Conservation (phyloP, 164 flowering plant species). For the Aristolochia contorta region DNA sequence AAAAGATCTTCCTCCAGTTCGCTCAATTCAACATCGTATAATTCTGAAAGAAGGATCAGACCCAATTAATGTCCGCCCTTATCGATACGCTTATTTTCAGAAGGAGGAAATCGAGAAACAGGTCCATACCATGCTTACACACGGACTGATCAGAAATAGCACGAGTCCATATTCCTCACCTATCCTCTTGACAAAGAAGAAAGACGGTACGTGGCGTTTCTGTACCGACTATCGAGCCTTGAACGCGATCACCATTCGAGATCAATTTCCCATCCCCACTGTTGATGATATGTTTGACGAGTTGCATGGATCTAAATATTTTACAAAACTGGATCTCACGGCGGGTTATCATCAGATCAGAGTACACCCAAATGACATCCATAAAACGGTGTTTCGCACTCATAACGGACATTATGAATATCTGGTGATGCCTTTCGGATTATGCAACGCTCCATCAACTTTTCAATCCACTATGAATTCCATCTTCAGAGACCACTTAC, state of each 20-base stretch:
- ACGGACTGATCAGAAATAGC: background rate
- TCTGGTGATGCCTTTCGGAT: background rate
- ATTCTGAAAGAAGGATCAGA: too few relatives aligned
- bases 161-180: conserved; percentile 2
- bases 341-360: background rate
- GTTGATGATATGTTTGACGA: too few relatives aligned
- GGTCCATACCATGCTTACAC: background rate
- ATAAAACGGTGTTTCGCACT: background rate
- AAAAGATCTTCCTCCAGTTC: too few relatives aligned
- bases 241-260: background rate
- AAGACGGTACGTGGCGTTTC: too few relatives aligned
- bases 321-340: background rate
- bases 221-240: conserved; percentile 2
- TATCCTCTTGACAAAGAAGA: background rate
- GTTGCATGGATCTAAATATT: too few relatives aligned
- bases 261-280: background rate
- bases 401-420: too few relatives aligned
- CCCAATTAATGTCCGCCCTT: background rate
- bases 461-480: background rate
- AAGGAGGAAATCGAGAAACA: conserved; percentile 3
- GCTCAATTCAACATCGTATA: too few relatives aligned
- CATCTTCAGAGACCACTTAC: too few relatives aligned
- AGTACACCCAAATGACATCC: background rate
- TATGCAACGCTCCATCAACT: too few relatives aligned
- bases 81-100: background rate